phyloP scores from a whole-genome alignment of 139 green algal species.

The Coelastrella sp. region DNA sequence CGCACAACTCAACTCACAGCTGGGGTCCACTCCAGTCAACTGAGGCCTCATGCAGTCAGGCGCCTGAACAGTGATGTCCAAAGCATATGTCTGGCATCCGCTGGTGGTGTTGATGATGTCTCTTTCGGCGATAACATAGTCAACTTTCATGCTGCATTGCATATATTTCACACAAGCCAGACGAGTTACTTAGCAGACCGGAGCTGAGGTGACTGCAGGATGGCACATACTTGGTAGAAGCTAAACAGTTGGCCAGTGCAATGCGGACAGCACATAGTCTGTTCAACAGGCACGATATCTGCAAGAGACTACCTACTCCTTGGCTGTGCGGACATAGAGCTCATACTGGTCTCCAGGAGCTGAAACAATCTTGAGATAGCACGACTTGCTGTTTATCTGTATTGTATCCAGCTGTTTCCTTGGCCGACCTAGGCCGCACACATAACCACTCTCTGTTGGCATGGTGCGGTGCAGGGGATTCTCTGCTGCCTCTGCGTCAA shows the following conservation, averaged over 20 bases:
- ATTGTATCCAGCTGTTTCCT: conserved; percentile 37
- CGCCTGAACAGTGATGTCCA: conserved; percentile 32
- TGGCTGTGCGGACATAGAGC: conserved; percentile 18
- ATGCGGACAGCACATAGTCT: too few relatives aligned
- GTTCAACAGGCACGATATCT: too few relatives aligned
- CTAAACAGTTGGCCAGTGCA: too few relatives aligned
- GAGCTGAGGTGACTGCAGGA: too few relatives aligned
- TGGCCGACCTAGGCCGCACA: conserved; percentile 47
- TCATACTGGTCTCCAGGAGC: conserved; percentile 25
- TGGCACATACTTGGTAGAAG: too few relatives aligned
- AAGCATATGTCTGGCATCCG: conserved; percentile 29
- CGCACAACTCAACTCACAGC: conserved; percentile 42
- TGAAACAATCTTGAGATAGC: conserved; percentile 50
- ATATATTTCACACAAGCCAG: too few relatives aligned
- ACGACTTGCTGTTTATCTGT: conserved; percentile 38
- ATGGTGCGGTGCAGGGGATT: neutral
- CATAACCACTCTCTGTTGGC: conserved; percentile 8
- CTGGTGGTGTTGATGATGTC: conserved; percentile 27
- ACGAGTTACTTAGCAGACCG: too few relatives aligned
- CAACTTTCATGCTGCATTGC: neutral
- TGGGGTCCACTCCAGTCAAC: conserved; percentile 19
- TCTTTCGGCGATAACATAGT: neutral
- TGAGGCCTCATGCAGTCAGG: conserved; percentile 24
- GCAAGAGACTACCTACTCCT: neutral
- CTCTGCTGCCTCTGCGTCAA: neutral